Evolutionary conservation across 1,284 basidiomycete genomes (phyloP).

Genomic region (Apiotrichum montevideense): DNA sequence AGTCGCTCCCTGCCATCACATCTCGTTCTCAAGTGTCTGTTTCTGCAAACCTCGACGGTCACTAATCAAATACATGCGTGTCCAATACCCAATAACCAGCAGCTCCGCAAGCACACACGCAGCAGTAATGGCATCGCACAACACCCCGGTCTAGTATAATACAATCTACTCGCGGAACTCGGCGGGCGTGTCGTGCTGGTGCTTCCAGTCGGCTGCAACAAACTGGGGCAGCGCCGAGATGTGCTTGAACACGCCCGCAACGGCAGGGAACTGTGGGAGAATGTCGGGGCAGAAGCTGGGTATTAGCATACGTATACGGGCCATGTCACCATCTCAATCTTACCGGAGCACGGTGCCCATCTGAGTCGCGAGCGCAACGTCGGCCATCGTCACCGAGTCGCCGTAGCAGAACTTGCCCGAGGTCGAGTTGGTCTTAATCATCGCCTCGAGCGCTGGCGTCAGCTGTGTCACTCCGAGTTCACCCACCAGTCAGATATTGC

Average conservation of each 20-base stretch:
- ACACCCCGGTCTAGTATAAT: too few species aligned
- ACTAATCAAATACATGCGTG: too few species aligned
- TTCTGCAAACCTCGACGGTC: too few species aligned
- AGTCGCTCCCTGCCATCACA: too few species aligned
- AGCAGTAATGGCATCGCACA: too few species aligned
- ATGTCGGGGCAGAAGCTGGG: constrained; percentile 6
- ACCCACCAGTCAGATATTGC: constrained; percentile 2
- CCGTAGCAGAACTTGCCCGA: constrained; percentile 11
- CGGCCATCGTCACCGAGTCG: constrained; percentile 13
- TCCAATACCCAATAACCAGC: too few species aligned
- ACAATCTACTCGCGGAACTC: constrained; percentile 5
- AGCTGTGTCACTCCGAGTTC: neutral
- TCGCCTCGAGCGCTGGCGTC: constrained; percentile 11
- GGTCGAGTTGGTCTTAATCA: constrained; percentile 4
- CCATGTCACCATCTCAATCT: neutral
- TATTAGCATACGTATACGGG: neutral
- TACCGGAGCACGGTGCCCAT: constrained; percentile 13
- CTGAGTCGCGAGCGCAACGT: constrained; percentile 13
- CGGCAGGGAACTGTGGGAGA: constrained; percentile 6
- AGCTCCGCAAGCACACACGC: too few species aligned
- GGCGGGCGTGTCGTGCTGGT: constrained; percentile 20
- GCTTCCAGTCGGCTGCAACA: constrained; percentile 14
- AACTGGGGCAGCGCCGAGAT: constrained; percentile 14
- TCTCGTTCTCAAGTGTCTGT: too few species aligned
- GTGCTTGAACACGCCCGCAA: constrained; percentile 5